Percentiles rank a stretch among this genome's conserved stretches.
Conservation (phyloP, 129 eudicot species). For the Artemisia argyi region DNA sequence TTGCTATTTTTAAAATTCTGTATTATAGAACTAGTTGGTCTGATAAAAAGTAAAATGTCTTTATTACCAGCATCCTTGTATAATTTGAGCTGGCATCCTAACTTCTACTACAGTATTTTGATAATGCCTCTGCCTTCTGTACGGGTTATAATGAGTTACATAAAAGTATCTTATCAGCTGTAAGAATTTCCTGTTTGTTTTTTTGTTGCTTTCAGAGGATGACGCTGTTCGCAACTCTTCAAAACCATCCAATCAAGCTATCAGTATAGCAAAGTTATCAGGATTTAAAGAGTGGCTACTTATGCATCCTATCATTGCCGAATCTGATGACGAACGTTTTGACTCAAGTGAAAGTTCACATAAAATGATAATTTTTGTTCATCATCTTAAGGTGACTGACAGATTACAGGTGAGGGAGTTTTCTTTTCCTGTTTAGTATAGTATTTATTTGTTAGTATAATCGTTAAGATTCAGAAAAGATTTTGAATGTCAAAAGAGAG, state of each 20-base stretch:
- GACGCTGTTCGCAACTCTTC: slow-evolving; percentile 27
- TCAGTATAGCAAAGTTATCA: slow-evolving; percentile 78
- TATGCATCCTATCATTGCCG: slow-evolving; percentile 77
- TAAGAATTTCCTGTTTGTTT: neutral
- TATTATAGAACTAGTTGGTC: neutral
- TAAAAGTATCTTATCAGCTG: too few relatives aligned
- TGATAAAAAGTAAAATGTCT: slow-evolving; percentile 2
- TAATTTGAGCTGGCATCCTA: too few relatives aligned
- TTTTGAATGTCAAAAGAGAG: slow-evolving; percentile 10
- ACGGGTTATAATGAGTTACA: too few relatives aligned
- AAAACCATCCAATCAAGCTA: slow-evolving; percentile 51
- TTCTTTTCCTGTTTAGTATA: slow-evolving; percentile 10
- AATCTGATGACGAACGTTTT: slow-evolving; percentile 39
- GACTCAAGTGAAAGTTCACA: slow-evolving; percentile 61
- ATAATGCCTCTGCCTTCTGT: too few relatives aligned
- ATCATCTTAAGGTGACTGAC: slow-evolving; percentile 89
- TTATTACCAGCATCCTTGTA: too few relatives aligned
- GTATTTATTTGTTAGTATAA: neutral
- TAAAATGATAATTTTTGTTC: slow-evolving; percentile 94
- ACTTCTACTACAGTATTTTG: too few relatives aligned
- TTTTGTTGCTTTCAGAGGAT: slow-evolving; percentile 36
- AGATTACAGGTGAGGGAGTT: slow-evolving; percentile 65
- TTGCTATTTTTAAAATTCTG: neutral
- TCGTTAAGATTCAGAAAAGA: neutral
- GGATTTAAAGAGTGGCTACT: slow-evolving; percentile 94